A percentile compares a stretch with the other conserved stretches of the same genome.
These are phyloP conservation scores for Omphalotus olearius DNA, from an alignment of 1,284 basidiomycete genomes.

Conservation along the genomic window DNA sequence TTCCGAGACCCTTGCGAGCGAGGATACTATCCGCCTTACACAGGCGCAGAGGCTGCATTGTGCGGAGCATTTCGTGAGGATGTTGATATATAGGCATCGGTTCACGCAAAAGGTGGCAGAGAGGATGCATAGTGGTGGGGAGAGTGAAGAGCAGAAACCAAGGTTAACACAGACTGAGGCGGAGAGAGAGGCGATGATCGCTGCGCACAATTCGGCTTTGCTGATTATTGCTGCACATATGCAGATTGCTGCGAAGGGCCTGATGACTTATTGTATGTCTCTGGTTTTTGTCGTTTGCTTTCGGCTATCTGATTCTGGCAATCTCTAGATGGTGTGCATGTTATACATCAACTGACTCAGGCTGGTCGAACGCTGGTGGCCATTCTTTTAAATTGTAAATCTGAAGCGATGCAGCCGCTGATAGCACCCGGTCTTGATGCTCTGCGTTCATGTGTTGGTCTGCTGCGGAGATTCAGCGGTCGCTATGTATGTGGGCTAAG, in stretches of 20 bases:
- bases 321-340: slow-evolving; percentile 78
- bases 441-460: slow-evolving; percentile 77
- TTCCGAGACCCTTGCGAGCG: slow-evolving; percentile 75
- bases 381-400: slow-evolving; percentile 76
- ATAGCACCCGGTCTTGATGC: slow-evolving; percentile 81
- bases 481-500: slow-evolving; percentile 83
- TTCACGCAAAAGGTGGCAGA: slow-evolving; percentile 71
- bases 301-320: slow-evolving; percentile 5
- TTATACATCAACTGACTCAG: slow-evolving; percentile 89
- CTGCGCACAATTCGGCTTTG: slow-evolving; percentile 69
- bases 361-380: slow-evolving; percentile 88
- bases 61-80: slow-evolving; percentile 77
- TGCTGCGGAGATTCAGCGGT: slow-evolving; percentile 75
- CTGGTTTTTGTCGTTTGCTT: slow-evolving; percentile 9
- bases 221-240: slow-evolving; percentile 80
- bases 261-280: slow-evolving; percentile 88
- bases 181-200: slow-evolving; percentile 65
- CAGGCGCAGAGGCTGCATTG: slow-evolving; percentile 84
- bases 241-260: slow-evolving; percentile 78
- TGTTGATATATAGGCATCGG: slow-evolving; percentile 75
- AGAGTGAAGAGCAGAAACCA: slow-evolving; percentile 41
- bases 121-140: slow-evolving; percentile 42
- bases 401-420: slow-evolving; percentile 61
- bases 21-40: slow-evolving; percentile 83
- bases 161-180: slow-evolving; percentile 54